Percentiles rank a stretch among this genome's conserved stretches.
These are phyloP conservation scores for Ascochyta viciae-villosae DNA, from an alignment of 2,329 filamentous ascomycete species.

Conservation along the genomic window DNA sequence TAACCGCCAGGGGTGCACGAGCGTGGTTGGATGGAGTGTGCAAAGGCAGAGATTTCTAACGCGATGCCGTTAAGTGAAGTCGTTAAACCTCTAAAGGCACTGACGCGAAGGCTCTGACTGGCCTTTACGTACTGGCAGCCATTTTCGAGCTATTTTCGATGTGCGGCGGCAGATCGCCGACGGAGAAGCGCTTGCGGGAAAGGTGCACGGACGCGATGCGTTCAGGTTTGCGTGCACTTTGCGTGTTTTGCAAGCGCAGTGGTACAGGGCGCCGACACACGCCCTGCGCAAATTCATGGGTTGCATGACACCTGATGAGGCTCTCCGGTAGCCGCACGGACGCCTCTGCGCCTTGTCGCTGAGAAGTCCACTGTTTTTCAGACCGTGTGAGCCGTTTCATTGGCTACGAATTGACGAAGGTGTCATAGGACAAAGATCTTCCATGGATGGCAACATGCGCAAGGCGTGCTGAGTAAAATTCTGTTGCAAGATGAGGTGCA, in stretches of 20 bases:
- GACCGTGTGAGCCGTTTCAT: slow-evolving; percentile 1
- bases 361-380: slow-evolving; percentile 14
- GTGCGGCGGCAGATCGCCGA: slow-evolving; percentile 16
- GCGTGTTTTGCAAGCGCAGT: background rate
- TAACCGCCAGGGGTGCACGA: background rate
- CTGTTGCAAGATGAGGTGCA: slow-evolving; percentile 17
- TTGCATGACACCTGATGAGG: slow-evolving; percentile 17
- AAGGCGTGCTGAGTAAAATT: slow-evolving; percentile 20
- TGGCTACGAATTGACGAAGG: slow-evolving; percentile 5
- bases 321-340: slow-evolving; percentile 10
- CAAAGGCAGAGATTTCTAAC: slow-evolving; percentile 16
- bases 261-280: background rate
- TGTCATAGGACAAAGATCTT: slow-evolving; percentile 13
- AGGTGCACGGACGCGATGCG: slow-evolving; percentile 8
- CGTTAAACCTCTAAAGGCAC: slow-evolving; percentile 19
- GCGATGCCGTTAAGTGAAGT: slow-evolving; percentile 23
- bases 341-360: slow-evolving; percentile 15
- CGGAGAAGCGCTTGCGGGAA: slow-evolving; percentile 21
- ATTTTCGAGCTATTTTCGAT: slow-evolving; percentile 8
- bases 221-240: background rate
- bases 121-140: slow-evolving; percentile 16
- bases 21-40: slow-evolving; percentile 3
- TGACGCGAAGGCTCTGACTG: slow-evolving; percentile 10
- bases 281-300: slow-evolving; percentile 5
- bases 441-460: slow-evolving; percentile 14